Base-by-base conservation (phyloP, 805 yeast species). In the Candida endomychidarum region DNA sequence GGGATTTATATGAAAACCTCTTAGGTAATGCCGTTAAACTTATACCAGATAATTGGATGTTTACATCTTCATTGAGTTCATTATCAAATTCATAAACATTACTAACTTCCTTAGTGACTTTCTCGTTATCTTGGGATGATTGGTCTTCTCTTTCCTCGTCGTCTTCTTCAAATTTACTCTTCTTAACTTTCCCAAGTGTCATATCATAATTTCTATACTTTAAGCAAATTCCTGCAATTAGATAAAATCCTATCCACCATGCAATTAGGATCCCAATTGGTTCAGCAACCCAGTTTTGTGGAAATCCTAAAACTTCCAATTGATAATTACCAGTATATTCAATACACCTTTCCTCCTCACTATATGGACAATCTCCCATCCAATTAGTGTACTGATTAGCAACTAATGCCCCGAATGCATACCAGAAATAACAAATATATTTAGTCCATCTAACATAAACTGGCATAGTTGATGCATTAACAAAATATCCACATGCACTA, bases 381-480 rank as follows among this genome's bases (percentile, higher is more conserved):
- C 70, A 84, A 23, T 72, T 76, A 1, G 83, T 67, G 54, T 77
- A 87, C 49, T 86, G 81, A 53, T 81, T 83, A 0, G 89, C 72
- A 28, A 74, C 52, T 41, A 81, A 52, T 2, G 80, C 81, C 2
- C 93, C 93, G 59, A 83, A 84, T 0, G 81, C 81, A 54, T 83
- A 87, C 86, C 90, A 88, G 38, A 83, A 70, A 54, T 77, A 84
- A 0, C 91, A 81, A 41, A 81, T 65, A 58, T 84, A 87, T 54
- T 83, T 85, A 4, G 82, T 74, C 96, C 96, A 87, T 24, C 87
- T 70, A 7, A 87, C 95, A 52, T 88, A 88, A 1, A 85, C 95
- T 0, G 95, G 95, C 80, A 86, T 73, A 1, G 77, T 71, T 6
- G 70, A 66, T 1, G 89, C 78, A 57, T 86, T 86, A 16, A 82